phyloP scores from a whole-genome alignment of 768 basidiomycete genomes.

The Boletus rubroflammeus region DNA sequence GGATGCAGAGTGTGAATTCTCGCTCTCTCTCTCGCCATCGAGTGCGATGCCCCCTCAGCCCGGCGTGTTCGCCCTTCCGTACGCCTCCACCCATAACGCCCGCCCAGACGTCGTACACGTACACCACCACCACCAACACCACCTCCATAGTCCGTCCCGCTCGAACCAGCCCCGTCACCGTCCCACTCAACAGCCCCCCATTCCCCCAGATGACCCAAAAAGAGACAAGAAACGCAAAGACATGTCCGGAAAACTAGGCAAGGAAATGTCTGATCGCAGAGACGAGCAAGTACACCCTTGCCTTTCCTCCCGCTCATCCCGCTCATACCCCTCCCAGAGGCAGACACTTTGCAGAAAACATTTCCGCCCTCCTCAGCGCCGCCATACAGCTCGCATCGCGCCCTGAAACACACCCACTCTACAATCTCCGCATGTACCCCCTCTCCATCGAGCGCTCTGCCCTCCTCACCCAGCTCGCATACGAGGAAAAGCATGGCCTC shows the following conservation, averaged over 20 bases:
- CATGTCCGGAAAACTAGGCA: slow-evolving; percentile 63
- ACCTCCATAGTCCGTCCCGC: slow-evolving; percentile 33
- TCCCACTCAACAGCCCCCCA: slow-evolving; percentile 32
- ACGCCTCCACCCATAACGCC: slow-evolving; percentile 45
- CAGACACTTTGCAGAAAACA: slow-evolving; percentile 59
- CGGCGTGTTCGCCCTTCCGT: slow-evolving; percentile 63
- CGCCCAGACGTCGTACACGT: slow-evolving; percentile 36
- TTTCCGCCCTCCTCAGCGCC: slow-evolving; percentile 55
- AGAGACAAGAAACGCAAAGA: slow-evolving; percentile 70
- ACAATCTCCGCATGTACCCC: slow-evolving; percentile 70
- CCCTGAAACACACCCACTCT: slow-evolving; percentile 63
- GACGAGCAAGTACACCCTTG: slow-evolving; percentile 59
- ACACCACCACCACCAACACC: slow-evolving; percentile 37
- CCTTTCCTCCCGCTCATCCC: slow-evolving; percentile 1
- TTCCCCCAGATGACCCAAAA: slow-evolving; percentile 41
- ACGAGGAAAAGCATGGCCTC: slow-evolving; percentile 66
- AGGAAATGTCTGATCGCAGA: slow-evolving; percentile 69
- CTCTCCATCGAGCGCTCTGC: slow-evolving; percentile 75
- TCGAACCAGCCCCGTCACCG: slow-evolving; percentile 5
- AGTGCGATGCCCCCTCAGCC: slow-evolving; percentile 62
- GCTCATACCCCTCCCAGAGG: slow-evolving; percentile 39
- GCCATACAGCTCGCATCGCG: slow-evolving; percentile 62
- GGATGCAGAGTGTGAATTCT: not conserved
- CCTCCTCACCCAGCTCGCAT: slow-evolving; percentile 57
- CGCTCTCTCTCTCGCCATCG: not conserved